Evolutionary conservation across 73 alveolate genomes (phyloP).

Genomic region (Diophrys appendiculata): DNA sequence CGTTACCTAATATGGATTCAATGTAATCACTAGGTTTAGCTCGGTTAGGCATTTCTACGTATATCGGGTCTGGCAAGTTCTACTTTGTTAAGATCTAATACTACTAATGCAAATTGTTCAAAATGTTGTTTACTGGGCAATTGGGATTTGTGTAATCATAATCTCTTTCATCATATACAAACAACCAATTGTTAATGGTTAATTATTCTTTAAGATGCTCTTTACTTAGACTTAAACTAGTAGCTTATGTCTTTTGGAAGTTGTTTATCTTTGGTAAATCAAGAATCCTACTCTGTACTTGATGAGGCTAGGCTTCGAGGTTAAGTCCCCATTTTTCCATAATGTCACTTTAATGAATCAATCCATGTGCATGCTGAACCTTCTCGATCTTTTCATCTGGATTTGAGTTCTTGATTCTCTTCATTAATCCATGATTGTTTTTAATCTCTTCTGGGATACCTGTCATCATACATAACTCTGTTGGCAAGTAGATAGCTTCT

Average conservation of each 20-base stretch:
- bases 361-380: constrained; percentile 22
- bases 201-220: not conserved
- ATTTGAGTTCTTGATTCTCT: constrained; percentile 19
- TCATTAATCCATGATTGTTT: constrained; percentile 22
- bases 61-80: not conserved
- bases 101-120: not conserved
- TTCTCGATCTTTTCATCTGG: constrained; percentile 33
- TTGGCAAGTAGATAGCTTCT: constrained; percentile 36
- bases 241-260: not conserved
- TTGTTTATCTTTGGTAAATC: constrained; percentile 15
- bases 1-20: not conserved
- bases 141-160: not conserved
- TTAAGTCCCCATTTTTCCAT: constrained; percentile 36
- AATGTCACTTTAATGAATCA: constrained; percentile 11
- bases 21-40: constrained; percentile 1
- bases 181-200: not conserved
- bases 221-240: not conserved
- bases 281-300: constrained; percentile 1
- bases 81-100: not conserved
- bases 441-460: constrained; percentile 46
- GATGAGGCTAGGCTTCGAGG: constrained; percentile 27
- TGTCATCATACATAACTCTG: constrained; percentile 33
- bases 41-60: not conserved
- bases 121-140: not conserved
- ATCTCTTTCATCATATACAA: not conserved